Base-by-base conservation (phyloP, 164 flowering plant species). In the Stephania yunnanensis region DNA sequence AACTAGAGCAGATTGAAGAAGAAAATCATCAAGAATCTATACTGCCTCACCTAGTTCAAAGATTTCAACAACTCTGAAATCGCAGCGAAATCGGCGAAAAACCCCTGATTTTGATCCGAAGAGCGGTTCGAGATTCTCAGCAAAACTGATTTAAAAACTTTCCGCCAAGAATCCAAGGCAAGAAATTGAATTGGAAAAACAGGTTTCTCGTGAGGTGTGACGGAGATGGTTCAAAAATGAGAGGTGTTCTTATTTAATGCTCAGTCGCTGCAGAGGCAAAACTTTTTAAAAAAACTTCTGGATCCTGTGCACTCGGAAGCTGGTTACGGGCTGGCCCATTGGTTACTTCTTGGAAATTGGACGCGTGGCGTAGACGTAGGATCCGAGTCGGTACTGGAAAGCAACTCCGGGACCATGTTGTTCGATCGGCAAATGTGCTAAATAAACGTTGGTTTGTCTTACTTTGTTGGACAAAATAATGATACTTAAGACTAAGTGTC, bases 401-500 rank as follows among this genome's bases (percentile, higher is more conserved):
- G 15, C 55, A 50, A 15, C 55, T 50, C 55, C 55, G 12, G 11
- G 55, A 50, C 55, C 55, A 50, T 50, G 15, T 50, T 4, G 11
- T 48, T 12, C 55, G 11, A 7, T 50, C 55, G 55, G 15, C 15
- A 2, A 50, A 50, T 50, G 55, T 15, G 11, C 55, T 50, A 50
- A 50, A 70, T 10, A 19, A 70, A 70, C 72, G 53, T 46, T 46
- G 2, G 6, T 9, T 70, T 70, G 72, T 70, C 53, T 46, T 70
- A 2, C 53, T 70, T 70, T 70, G 72, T 70, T 70, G 72, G 74
- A 72, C 71, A 69, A 36, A 68, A 36, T 42, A 42, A 36, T 11
- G 19, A 36, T 31, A 68, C 70, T 13, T 6, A 36, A 22, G 36
- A 67, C 65, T 4, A 29, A 48, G 44, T 25, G 73, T 71, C 9